Evolutionary conservation across 1,284 basidiomycete species (phyloP), one percentile per base, ranked within the genome.

Genomic region (Trichosporon ovoides): DNA sequence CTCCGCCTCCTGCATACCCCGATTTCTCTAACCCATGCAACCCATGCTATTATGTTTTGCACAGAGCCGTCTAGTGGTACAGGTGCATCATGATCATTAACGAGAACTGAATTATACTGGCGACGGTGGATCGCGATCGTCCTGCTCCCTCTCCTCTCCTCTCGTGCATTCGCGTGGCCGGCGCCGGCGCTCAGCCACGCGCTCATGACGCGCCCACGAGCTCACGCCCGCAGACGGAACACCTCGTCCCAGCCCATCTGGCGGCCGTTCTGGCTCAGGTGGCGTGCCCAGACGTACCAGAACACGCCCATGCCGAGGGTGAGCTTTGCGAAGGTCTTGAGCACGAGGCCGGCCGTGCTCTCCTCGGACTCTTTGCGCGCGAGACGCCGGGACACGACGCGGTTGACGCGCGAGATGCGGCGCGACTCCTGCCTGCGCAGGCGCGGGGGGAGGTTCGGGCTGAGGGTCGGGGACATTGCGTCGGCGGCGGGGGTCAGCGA

Each of bases 391-490:
- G 61, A 66, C 14, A 66, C 58, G 24, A 61, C 68, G 51, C 63
- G 53, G 60, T 67, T 68, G 40, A 66, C 64, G 43, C 58, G 56
- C 11, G 59, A 66, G 31, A 65, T 67, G 53, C 56, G 61, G 14
- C 35, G 59, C 37, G 48, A 34, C 13, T 48, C 43, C 22, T 48
- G 43, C 24, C 43, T 22, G 5, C 43, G 13, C 24, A 28, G 43
- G 7, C 43, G 13, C 16, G 43, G 43, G 22, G 43, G 43, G 22
- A 48, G 24, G 43, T 48, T 48, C 16, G 43, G 43, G 14, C 24
- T 31, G 24, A 48, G 43, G 22, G 35, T 33, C 20, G 38, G 35
- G 43, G 34, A 16, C 22, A 31, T n/a, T 1, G 22, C 43, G 24
- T 48, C 24, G 43, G 43, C 43, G 13, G 43, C 43, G 9, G 43